Conservation (phyloP, 371 early-diverging fungal genomes). For the Mortierella sp. region DNA sequence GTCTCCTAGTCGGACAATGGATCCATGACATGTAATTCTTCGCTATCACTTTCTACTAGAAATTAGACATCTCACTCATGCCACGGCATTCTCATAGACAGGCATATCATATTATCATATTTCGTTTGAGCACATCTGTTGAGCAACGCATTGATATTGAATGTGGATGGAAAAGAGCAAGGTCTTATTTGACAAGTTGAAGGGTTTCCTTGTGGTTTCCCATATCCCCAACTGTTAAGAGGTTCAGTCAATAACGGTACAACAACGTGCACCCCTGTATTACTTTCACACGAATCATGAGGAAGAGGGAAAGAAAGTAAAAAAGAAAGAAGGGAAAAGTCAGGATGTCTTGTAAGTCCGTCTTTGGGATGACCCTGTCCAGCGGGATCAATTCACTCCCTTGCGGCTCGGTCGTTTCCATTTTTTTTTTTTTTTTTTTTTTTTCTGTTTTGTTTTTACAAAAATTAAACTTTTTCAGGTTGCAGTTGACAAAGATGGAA, state of each 20-base stretch:
- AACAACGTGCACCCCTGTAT: not conserved
- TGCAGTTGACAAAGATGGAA: not conserved
- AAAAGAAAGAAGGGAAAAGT: not conserved
- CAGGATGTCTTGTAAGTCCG: not conserved
- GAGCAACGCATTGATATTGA: too few species aligned
- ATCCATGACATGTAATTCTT: slow-evolving; percentile 34
- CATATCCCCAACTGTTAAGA: too few species aligned
- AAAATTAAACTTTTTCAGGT: not conserved
- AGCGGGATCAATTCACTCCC: not conserved
- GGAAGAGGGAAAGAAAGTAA: not conserved
- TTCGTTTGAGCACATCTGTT: too few species aligned
- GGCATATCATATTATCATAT: not conserved
- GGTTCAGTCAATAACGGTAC: not conserved
- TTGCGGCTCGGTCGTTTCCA: not conserved
- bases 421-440: not conserved
- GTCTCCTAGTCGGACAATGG: slow-evolving; percentile 48
- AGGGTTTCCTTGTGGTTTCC: too few species aligned
- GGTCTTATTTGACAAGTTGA: too few species aligned
- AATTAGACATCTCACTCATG: too few species aligned
- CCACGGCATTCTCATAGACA: too few species aligned
- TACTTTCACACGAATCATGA: not conserved
- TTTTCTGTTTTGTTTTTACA: not conserved
- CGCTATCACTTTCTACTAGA: not conserved
- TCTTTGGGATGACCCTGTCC: not conserved
- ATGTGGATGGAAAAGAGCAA: too few species aligned